Evolutionary conservation across 306 rosid species (phyloP).

Genomic region (Ormosia emarginata): DNA sequence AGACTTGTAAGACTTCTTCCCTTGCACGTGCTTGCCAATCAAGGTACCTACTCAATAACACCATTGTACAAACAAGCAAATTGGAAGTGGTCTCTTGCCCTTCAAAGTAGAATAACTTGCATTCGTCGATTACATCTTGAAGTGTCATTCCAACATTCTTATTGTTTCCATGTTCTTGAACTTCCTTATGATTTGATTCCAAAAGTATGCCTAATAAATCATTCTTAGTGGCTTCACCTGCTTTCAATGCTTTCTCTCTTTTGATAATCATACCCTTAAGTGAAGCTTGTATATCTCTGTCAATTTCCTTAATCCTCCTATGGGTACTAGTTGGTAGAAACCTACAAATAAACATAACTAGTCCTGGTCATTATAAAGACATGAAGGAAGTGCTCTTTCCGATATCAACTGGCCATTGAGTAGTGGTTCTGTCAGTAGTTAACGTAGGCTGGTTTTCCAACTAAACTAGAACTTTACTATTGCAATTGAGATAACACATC

Average conservation of each 20-base stretch:
- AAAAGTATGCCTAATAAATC: conserved; percentile 1
- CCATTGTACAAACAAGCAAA: conserved; percentile 31
- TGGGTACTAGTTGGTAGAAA: conserved; percentile 22
- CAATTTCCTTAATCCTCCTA: conserved; percentile 1
- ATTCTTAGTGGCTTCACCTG: neutral
- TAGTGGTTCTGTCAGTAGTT: neutral
- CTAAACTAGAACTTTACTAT: neutral
- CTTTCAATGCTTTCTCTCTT: conserved; percentile 9
- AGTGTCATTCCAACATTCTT: conserved; percentile 28
- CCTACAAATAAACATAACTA: neutral
- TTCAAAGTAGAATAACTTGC: conserved; percentile 26
- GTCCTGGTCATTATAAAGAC: neutral
- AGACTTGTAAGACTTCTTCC: conserved; percentile 22
- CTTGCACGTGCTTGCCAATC: conserved; percentile 40
- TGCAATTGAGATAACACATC: neutral
- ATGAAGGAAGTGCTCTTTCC: neutral
- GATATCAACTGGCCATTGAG: neutral
- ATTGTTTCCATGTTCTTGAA: conserved; percentile 6
- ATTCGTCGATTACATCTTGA: conserved; percentile 28
- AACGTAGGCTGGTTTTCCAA: neutral
- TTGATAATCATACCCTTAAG: conserved; percentile 5
- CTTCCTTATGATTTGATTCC: conserved; percentile 26
- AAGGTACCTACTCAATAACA: neutral
- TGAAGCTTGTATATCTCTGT: neutral
- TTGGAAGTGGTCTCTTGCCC: conserved; percentile 39